Base-by-base conservation (phyloP, 108 stramenopile genomes). In the Discostella stelligeroides region DNA sequence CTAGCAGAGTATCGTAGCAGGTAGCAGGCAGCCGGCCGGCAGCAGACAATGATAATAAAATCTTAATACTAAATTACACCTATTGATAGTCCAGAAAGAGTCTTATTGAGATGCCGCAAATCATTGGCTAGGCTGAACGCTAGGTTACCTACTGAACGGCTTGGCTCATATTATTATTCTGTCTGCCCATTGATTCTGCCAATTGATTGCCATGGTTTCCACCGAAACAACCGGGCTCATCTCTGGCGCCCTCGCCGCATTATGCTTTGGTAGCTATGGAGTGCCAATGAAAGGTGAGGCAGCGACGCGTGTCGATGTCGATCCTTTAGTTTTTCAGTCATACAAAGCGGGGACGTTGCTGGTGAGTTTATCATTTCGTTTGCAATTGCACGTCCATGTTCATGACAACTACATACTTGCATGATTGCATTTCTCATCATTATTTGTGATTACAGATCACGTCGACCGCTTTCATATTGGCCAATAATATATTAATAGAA, bases 301-400 rank as follows among this genome's bases (percentile, higher is more conserved):
- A 10, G 81, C 87, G 20, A 73, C 66, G 18, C 57, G 73, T 18
- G 62, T 88, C n/a, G 77, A 93, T 63, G 79, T 93, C 62, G 90
- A 96, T 60, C 91, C 92, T 0, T 75, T 96, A 2, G 91, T 88
- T 27, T 88, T 96, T 73, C 95, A 96, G 75, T 62, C 85, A 47
- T 96, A 96, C 81, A 96, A 96, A 74, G 90, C 84, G 27, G 62
- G 68, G 25, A 53, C 62, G 7, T 71, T 76, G 2, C 55, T 84
- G 18, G 29, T 43, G 27, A 56, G 55, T 56, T 56, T 38, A 2
- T 30, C 30, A 17, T 23, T 30, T 13, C 15, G 14, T 13, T 38
- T 14, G 25, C 28, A 27, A 24, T 13, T 29, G 4, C 30, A 29
- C 30, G 15, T 56, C 37, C 7, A 1, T 37, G 0, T 34, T n/a